Evolutionary conservation across 2,329 filamentous ascomycete genomes (phyloP), one percentile per base, ranked within the genome.

Genomic region (Scedosporium apiospermum): DNA sequence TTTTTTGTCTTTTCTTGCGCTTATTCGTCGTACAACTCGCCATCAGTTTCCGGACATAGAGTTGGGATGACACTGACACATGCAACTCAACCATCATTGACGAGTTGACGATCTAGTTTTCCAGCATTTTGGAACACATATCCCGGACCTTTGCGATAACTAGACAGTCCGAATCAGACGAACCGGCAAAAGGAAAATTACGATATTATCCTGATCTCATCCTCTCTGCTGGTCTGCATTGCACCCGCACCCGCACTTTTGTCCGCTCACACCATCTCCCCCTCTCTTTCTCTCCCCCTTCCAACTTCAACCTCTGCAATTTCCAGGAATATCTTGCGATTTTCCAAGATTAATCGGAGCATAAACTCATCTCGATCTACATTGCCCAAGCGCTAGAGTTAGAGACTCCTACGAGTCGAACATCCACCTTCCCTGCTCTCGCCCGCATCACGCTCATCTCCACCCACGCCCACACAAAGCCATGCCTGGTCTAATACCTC

Each of bases 401-500:
- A 26, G 49, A 26, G 49, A 9, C n/a, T 16, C 21, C 9, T 10
- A 53, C 16, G 16, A 53, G 49, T 23, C 23, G 49, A 26, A 53
- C 49, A 42, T 55, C 18, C 60, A 51, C 55, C 30, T n/a, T n/a
- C 27, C 41, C 26, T 26, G 23, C 23, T 38, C 51, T 46, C 57
- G 53, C 30, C 23, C 12, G 23, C 6, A 51, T 57, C 18, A 9
- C 61, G 41, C 34, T 26, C 58, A 34, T 55, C 46, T 18, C 41
- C 62, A 49, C 34, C 18, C 34, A 30, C 53, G 27, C 18, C 53
- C n/a, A 38, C 26, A 51, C 63, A 26, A 21, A 65, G 64, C 58
- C 44, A 74, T 74, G 72, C 62, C 67, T 27, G 69, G 71, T 21
- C 65, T 73, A 34, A 73, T 73, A 62, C 72, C 72, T 38, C 67